Evolutionary conservation across 148 eudicot species (phyloP), one percentile per base, ranked within the genome.

Genomic region (Dysphania ambrosioides): DNA sequence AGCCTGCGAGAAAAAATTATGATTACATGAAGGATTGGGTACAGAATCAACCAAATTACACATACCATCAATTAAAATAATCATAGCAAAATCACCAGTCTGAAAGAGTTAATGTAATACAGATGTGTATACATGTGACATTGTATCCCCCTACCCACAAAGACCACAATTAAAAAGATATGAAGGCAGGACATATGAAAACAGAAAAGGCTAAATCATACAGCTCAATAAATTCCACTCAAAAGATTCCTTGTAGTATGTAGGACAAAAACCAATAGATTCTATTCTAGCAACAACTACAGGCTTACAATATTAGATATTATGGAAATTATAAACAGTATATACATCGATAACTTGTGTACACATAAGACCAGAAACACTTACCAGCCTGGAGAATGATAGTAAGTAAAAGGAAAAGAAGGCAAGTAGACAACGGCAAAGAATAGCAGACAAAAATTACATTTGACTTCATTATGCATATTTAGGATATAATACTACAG

Each of bases 1-100:
- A 72, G 82, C 85, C 99, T 95, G 86, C 40, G 66, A 61, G 30
- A 66, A 27, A 19, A 57, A 71, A 27, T 59, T 58, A 12, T 6
- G 10, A 55, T 40, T 13, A 59, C 29, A 26, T 55, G 32, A 41
- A 32, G 21, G 40, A 29, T 4, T 8, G 23, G 2, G 6, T 1
- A 72, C 2, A 66, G 12, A 64, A 51, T 58, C 21, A 58, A 57
- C 23, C 66, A 38, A 35, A 26, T 23, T 56, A 36, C 66, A 38
- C 8, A 26, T 15, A 3, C 1, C 59, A 34, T 51, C 61, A 57
- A 4, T 35, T 44, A 23, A 40, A 44, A 21, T n/a, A 31, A 42
- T 31, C 10, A 19, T 15, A 53, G n/a, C n/a, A n/a, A 5, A 47
- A 13, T 47, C 53, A 4, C 19, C 53, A 47, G 0, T 13, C 21